Base-by-base conservation (phyloP, 257 asterid genomes). In the Fraxinus americana region DNA sequence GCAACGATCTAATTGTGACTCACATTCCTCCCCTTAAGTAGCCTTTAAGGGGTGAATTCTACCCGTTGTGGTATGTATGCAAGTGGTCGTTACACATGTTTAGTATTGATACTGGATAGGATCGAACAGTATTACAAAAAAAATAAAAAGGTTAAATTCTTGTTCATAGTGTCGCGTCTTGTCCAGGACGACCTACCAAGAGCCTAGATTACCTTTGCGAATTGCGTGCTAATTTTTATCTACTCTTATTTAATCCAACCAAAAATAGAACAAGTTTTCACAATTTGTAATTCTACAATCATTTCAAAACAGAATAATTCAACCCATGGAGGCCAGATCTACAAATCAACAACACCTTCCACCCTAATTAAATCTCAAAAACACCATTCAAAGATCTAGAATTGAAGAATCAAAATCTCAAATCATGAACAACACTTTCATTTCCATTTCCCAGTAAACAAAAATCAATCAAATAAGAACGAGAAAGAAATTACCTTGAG, bases 401-500 rank as follows among this genome's bases (percentile, higher is more conserved):
- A 30, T 4, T 54, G 16, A 2, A 13, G 7, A 54, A 27, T 10
- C 35, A 63, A 57, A n/a, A 69, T n/a, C 32, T 45, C 68, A 13
- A 79, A 10, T 73, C 10, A 63, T 2, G 19, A 63, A 63, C 19
- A 27, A 63, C 32, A 48, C 11, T 27, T 11, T 19, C 19, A 63
- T 52, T 36, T 21, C 36, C 76, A 57, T 63, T 21, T 39, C 17
- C 34, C 16, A 34, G 27, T 75, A 48, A 21, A 27, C 6, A 21
- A 7, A 34, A 68, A 67, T 25, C 6, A 63, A 27, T 63, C 16
- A 5, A 25, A 27, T 27, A 25, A 23, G 6, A 63, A 63, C 16
- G 9, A 36, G 17, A 34, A 13, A 25, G 27, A 41, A 3, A 77
- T 13, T 74, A 89, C 93, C 93, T 82, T 88, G 11, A 90, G 85